Evolutionary conservation across 164 flowering plant species (phyloP), one percentile per base, ranked within the genome.

Genomic region (Buxus sempervirens): DNA sequence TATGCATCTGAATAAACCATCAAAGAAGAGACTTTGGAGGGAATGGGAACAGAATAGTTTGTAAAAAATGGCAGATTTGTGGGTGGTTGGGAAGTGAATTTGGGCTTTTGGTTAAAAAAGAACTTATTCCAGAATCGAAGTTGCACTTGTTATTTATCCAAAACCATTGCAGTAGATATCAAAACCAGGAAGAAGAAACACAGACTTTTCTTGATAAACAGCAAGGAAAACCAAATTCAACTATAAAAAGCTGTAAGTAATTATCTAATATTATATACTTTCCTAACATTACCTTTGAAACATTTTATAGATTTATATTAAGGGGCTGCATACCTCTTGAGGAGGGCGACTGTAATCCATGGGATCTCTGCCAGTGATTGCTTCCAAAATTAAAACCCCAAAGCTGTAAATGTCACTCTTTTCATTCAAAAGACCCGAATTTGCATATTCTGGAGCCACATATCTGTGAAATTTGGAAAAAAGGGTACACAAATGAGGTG

Each of bases 381-480:
- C 83, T 85, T 92, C 98, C 75, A 92, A 79, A 54, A 92, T 76
- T 65, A 92, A 76, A 69, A 92, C 94, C 16, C 98, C 98, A 74
- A 85, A 92, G 76, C 98, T 88, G 75, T 92, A 92, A 42, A 92
- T 85, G 71, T 92, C 98, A 75, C 98, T 92, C 80, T 88, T 92
- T 81, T 92, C 97, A 77, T 87, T 92, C 58, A 92, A 75, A 69
- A 84, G 85, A 38, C 97, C 98, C 66, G 89, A 80, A 72, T 88
- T 90, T 68, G 98, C 98, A 81, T 92, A 92, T 68, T 92, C 97
- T 22, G 97, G 97, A 58, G 97, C 97, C 57, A 91, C 97, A 62
- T 91, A 91, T 71, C 97, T 91, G 81, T 54, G 69, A 25, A 67
- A 69, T 14, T 28, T 38, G 18, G 14, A 42, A 64, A 24, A 13